phyloP scores from a whole-genome alignment of 306 rosid species.

The Cucurbita ficifolia region DNA sequence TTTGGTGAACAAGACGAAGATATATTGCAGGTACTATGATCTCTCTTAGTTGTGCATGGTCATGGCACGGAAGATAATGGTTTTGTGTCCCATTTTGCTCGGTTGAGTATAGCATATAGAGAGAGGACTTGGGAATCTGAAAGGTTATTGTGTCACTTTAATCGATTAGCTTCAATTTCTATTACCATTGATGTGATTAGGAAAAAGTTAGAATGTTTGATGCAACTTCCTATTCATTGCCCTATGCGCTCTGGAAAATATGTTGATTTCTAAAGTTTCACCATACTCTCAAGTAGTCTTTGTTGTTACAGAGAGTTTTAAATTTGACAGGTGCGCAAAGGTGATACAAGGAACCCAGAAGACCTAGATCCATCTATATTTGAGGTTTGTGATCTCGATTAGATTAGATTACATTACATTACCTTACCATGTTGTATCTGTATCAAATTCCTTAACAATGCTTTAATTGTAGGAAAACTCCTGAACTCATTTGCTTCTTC shows the following conservation, averaged over 20 bases:
- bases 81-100: neutral
- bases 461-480: neutral
- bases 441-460: neutral
- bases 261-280: neutral
- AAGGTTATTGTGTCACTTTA: too few relatives aligned
- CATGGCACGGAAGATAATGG: neutral
- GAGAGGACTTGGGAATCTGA: neutral
- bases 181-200: neutral
- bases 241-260: neutral
- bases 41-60: neutral
- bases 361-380: constrained; percentile 70
- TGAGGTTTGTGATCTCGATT: constrained; percentile 34
- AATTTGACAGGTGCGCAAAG: constrained; percentile 54
- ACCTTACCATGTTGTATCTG: neutral
- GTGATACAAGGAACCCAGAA: constrained; percentile 58
- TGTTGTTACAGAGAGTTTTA: constrained; percentile 11
- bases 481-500: neutral
- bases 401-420: neutral
- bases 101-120: neutral
- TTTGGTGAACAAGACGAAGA: constrained; percentile 68
- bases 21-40: constrained; percentile 37
- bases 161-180: neutral
- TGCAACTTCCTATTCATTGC: neutral
- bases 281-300: neutral
- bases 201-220: neutral